Percentiles rank a stretch among this genome's conserved stretches.
Conservation (phyloP, 208 protist genomes). For the Trypanosomatidae sp. region DNA sequence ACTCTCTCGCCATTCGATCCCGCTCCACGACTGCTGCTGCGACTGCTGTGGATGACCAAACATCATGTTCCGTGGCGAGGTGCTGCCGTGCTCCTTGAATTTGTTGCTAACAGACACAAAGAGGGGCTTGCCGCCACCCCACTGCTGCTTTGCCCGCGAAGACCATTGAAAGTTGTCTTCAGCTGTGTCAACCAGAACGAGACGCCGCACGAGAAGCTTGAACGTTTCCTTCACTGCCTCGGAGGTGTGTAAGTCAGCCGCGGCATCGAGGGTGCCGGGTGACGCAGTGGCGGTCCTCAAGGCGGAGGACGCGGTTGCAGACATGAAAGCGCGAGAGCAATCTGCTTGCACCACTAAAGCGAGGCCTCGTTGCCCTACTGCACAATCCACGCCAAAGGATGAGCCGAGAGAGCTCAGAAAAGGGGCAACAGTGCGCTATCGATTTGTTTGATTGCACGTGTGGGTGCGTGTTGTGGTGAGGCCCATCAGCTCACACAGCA, state of each 20-base stretch:
- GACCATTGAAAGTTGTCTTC: conserved; percentile 74
- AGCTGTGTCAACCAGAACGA: conserved; percentile 83
- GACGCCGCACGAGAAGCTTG: conserved; percentile 52
- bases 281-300: conserved; percentile 1
- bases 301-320: conserved; percentile 6
- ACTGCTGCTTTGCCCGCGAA: conserved; percentile 60
- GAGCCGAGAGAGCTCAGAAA: not conserved
- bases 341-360: not conserved
- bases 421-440: not conserved
- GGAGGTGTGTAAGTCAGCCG: not conserved
- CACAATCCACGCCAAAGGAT: not conserved
- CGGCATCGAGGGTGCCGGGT: not conserved
- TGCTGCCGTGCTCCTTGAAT: conserved; percentile 44
- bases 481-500: not conserved
- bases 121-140: conserved; percentile 66
- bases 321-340: not conserved
- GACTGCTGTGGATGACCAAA: conserved; percentile 33
- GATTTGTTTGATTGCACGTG: not conserved
- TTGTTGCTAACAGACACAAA: conserved; percentile 60
- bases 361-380: not conserved
- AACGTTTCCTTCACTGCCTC: conserved; percentile 31
- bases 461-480: not conserved
- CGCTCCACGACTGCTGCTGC: conserved; percentile 48
- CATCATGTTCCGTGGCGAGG: conserved; percentile 44
- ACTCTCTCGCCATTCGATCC: conserved; percentile 40